Evolutionary conservation across 176 grass and related monocot species (phyloP).

Genomic region (Themeda triandra): DNA sequence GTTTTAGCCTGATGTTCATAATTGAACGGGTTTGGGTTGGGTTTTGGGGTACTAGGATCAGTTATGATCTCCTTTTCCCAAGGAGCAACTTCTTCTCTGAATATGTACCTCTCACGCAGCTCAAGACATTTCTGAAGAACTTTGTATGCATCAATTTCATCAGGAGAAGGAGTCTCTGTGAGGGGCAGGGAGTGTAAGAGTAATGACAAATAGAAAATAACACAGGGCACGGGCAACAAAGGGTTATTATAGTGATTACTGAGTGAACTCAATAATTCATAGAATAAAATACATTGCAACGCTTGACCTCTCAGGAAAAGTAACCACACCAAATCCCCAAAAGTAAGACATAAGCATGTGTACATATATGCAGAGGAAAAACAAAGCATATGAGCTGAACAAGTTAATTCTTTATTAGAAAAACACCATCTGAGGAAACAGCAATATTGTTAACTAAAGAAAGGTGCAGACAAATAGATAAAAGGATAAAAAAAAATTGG

Average conservation of each 20-base stretch:
- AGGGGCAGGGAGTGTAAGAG: background rate
- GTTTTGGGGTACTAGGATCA: slow-evolving; percentile 93
- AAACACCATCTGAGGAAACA: too few species aligned
- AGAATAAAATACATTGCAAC: background rate
- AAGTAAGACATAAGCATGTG: too few species aligned
- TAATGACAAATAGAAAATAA: background rate
- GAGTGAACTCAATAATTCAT: background rate
- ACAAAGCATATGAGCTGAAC: too few species aligned
- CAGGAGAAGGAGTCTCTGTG: slow-evolving; percentile 65
- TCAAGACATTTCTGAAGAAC: slow-evolving; percentile 93
- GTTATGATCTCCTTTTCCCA: slow-evolving; percentile 98
- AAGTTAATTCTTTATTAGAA: too few species aligned
- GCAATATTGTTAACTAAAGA: too few species aligned
- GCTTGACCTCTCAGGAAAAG: background rate
- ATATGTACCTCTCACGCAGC: slow-evolving; percentile 80
- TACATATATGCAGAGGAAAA: too few species aligned
- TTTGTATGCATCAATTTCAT: slow-evolving; percentile 87
- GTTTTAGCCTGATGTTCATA: slow-evolving; percentile 68
- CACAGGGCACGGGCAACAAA: background rate
- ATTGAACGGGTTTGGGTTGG: slow-evolving; percentile 74
- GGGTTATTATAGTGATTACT: background rate
- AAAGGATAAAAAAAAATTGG: slow-evolving; percentile 7
- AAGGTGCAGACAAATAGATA: too few species aligned
- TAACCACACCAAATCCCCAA: too few species aligned
- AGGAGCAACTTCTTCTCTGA: slow-evolving; percentile 87